Evolutionary conservation across 2,329 filamentous ascomycete species (phyloP), one percentile per base, ranked within the genome.

Genomic region (Neofusicoccum cordaticola): DNA sequence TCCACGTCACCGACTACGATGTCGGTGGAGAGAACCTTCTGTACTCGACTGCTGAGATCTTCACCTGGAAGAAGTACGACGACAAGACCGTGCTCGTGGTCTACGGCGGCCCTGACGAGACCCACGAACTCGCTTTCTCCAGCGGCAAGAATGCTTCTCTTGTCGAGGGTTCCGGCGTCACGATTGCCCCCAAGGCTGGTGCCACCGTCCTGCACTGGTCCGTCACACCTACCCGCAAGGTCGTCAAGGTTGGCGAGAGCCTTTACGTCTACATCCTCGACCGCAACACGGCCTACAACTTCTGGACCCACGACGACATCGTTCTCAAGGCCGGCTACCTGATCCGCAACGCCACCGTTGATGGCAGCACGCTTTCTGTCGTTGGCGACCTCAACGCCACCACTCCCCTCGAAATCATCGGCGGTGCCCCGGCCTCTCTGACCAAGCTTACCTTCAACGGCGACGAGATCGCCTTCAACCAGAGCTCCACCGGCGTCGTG

Each of bases 341-440:
- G 0, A 72, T 90, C 41, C 84, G 89, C 6, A 86, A 83, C 0
- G 87, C 87, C 0, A 81, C 82, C 2, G 73, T 89, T 1, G 70
- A 83, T 4, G 85, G 82, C 1, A 79, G 78, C n/a, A 82, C 82
- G 1, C 79, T 94, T 4, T 80, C 84, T 12, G 74, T 94, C 2
- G 85, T 84, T 3, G 91, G 88, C 2, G 91, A 95, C 70, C 82
- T 93, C 67, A 93, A 94, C 69, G 75, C 82, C 0, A 92, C 90
- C 0, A 87, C 88, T 0, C 71, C 84, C 0, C 75, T 94, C 13
- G 89, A 93, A 68, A 80, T 94, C 22, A 85, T 92, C 37, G 87
- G 89, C 3, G 87, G 80, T 3, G 82, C 85, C 0, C 83, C 86
- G 0, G 72, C 78, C 0, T 74, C 72, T 0, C 78, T 85, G 1